These are phyloP conservation scores for Fusarium nurragi DNA, from an alignment of 2,329 filamentous ascomycete genomes.

Conservation along the genomic window DNA sequence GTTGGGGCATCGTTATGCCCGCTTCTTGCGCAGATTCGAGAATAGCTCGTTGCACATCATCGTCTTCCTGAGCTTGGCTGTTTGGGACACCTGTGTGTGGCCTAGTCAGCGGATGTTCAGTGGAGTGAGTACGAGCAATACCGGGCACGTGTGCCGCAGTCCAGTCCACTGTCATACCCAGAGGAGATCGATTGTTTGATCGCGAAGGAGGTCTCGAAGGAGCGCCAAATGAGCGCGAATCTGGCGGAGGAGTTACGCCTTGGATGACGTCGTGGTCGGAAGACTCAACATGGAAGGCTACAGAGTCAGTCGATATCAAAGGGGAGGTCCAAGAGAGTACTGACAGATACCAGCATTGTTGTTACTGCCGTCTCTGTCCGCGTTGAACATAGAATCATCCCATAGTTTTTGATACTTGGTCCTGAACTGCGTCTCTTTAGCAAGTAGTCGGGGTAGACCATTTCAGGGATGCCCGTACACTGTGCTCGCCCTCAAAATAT, in stretches of 20 bases:
- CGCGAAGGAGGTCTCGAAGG: conserved; percentile 72
- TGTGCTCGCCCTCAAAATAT: conserved; percentile 59
- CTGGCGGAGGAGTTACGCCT: conserved; percentile 54
- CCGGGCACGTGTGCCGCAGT: conserved; percentile 54
- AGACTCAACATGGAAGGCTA: conserved; percentile 67
- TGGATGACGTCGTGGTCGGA: conserved; percentile 57
- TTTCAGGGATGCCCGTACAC: conserved; percentile 38
- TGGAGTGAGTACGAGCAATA: conserved; percentile 45
- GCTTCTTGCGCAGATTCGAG: conserved; percentile 65
- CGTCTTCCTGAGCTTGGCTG: conserved; percentile 59
- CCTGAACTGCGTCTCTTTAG: conserved; percentile 52
- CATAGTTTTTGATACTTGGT: conserved; percentile 59
- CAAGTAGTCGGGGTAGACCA: background rate
- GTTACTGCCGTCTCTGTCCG: conserved; percentile 60
- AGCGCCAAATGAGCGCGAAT: conserved; percentile 55
- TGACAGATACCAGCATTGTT: conserved; percentile 58
- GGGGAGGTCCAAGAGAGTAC: conserved; percentile 23
- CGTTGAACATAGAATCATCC: conserved; percentile 64
- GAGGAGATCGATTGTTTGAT: conserved; percentile 65
- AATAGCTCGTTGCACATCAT: conserved; percentile 65
- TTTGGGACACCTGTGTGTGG: conserved; percentile 51
- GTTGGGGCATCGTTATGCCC: conserved; percentile 54
- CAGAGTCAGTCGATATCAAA: conserved; percentile 37
- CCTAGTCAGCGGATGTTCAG: conserved; percentile 40
- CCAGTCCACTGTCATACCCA: conserved; percentile 62